Evolutionary conservation across 345 rosid genomes (phyloP), one percentile per base, ranked within the genome.

Genomic region (Citrus mangshanensis): DNA sequence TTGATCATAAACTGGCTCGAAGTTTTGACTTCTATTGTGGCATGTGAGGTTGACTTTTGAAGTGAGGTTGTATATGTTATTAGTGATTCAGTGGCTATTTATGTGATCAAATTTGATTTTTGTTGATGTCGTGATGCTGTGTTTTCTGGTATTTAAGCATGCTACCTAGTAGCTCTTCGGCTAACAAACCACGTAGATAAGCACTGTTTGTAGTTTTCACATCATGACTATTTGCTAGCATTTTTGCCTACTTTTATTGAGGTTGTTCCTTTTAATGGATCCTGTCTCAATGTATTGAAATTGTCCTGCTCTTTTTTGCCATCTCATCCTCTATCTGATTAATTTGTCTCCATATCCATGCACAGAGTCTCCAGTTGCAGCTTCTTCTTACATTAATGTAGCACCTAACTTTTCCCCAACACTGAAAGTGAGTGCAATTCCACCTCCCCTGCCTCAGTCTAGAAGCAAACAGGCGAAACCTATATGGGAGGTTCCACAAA

Each of bases 401-500:
- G 76, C 83, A 28, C 69, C 82, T 70, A 81, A 79, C 69, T 56
- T 83, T 77, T 83, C 98, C 67, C 87, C 70, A 67, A 77, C 75
- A 38, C 72, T 30, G 24, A 78, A 84, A 24, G 42, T 25, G 13
- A 78, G 72, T 76, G 64, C 77, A 60, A 75, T 69, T n/a, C 83
- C 79, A 27, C 62, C 83, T 8, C 54, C 83, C 28, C 32, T 77
- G 80, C 77, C 84, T 69, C 78, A 40, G 72, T 80, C 81, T 82
- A 70, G 70, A 80, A 82, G 77, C 46, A 81, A 30, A 76, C 51
- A 61, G 74, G 61, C 71, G 55, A 86, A 84, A 68, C 87, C 91
- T 54, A 89, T 96, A 30, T 94, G 99, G 99, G 88, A 89, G 84
- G 84, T 84, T 80, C 97, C 92, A 7, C 74, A 55, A 4, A 84